Percentiles rank a stretch among this genome's conserved stretches.
phyloP scores from a whole-genome alignment of 345 rosid genomes.

The Lepidium sativum region DNA sequence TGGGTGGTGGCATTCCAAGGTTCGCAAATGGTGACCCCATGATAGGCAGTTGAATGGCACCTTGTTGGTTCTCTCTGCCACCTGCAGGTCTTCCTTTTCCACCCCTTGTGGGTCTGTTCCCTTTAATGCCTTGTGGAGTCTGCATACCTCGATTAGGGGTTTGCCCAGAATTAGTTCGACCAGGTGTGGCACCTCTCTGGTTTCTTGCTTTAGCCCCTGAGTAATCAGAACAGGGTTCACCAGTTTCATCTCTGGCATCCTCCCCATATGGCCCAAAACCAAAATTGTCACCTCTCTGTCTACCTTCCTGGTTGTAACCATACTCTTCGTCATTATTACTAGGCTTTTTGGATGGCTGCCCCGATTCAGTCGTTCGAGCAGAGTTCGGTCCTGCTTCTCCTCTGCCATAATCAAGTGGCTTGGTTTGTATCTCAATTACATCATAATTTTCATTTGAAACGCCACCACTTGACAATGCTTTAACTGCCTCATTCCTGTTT shows the following conservation, averaged over 20 bases:
- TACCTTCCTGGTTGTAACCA: slow-evolving; percentile 47
- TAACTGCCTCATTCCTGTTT: slow-evolving; percentile 87
- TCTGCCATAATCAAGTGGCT: slow-evolving; percentile 70
- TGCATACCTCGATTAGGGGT: slow-evolving; percentile 51
- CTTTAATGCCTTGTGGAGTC: slow-evolving; percentile 63
- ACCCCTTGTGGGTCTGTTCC: slow-evolving; percentile 70
- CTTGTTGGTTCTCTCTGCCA: slow-evolving; percentile 86
- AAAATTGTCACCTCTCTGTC: slow-evolving; percentile 49
- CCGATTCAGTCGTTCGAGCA: slow-evolving; percentile 45
- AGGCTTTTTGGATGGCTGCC: slow-evolving; percentile 48
- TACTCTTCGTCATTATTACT: slow-evolving; percentile 59
- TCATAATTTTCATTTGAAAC: slow-evolving; percentile 88
- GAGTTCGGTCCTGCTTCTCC: slow-evolving; percentile 51
- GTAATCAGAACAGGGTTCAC: slow-evolving; percentile 45
- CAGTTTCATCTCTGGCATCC: slow-evolving; percentile 64
- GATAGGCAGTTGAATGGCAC: slow-evolving; percentile 62
- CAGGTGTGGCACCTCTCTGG: slow-evolving; percentile 50
- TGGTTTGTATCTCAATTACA: slow-evolving; percentile 98
- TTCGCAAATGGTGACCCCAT: slow-evolving; percentile 89
- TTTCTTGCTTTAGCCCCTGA: slow-evolving; percentile 72
- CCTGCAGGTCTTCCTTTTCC: slow-evolving; percentile 78
- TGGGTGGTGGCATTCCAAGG: slow-evolving; percentile 92
- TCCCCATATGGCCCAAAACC: slow-evolving; percentile 52
- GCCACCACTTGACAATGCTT: slow-evolving; percentile 83
- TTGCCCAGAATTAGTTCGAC: slow-evolving; percentile 42